These are phyloP conservation scores for Cryphonectria japonica DNA, from an alignment of 2,329 filamentous ascomycete genomes.

Conservation along the genomic window DNA sequence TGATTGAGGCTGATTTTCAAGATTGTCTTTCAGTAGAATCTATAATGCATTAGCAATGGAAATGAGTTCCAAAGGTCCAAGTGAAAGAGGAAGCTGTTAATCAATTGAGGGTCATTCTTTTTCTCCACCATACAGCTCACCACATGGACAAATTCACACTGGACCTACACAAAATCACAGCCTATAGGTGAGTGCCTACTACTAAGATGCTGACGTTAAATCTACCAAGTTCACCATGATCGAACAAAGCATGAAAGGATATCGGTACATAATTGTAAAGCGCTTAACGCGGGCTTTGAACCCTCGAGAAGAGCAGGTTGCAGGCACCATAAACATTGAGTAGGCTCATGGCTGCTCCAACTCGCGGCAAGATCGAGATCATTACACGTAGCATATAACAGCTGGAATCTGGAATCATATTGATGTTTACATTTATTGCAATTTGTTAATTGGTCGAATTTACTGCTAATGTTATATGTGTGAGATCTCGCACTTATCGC, in stretches of 20 bases:
- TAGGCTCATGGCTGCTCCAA: background rate
- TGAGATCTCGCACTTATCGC: no score
- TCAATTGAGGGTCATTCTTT: background rate
- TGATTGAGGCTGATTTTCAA: background rate
- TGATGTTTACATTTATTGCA: background rate
- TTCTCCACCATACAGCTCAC: background rate
- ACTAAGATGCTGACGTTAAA: background rate
- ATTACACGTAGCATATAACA: background rate
- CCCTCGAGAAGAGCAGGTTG: background rate
- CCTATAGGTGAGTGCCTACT: background rate
- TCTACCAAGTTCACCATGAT: background rate
- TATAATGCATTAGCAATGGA: background rate
- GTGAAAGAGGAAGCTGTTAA: background rate
- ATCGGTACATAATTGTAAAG: background rate
- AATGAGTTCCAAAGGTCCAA: background rate
- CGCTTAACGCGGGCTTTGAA: background rate
- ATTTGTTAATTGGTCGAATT: no score
- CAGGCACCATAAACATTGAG: background rate
- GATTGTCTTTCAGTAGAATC: background rate
- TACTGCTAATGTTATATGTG: no score
- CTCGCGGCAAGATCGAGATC: background rate
- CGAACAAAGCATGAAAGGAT: background rate
- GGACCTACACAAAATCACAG: background rate
- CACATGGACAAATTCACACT: background rate
- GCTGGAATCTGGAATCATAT: background rate